Conservation (phyloP, 768 basidiomycete genomes). For the Boletales sp. region DNA sequence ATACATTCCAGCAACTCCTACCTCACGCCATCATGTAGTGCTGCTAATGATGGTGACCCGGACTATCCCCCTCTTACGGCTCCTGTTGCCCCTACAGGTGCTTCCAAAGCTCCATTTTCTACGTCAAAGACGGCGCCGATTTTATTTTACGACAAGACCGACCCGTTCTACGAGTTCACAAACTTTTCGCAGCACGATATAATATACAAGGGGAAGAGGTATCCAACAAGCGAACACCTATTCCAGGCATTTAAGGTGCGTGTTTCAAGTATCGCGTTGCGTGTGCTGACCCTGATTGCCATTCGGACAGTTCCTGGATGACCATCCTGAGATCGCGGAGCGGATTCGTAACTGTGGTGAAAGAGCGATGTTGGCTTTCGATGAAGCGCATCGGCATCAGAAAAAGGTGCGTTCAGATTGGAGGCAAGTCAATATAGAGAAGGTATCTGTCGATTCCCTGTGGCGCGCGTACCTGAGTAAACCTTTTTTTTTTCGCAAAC, state of each 20-base stretch:
- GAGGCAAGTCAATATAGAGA: constrained; percentile 64
- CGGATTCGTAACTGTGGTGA: constrained; percentile 64
- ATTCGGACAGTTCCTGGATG: constrained; percentile 50
- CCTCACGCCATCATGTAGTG: constrained; percentile 11
- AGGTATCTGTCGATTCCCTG: constrained; percentile 35
- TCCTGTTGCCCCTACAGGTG: constrained; percentile 24
- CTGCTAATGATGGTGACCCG: constrained; percentile 8
- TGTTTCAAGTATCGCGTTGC: not conserved
- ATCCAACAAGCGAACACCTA: constrained; percentile 75
- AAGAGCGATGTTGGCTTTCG: constrained; percentile 59
- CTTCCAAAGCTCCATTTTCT: constrained; percentile 28
- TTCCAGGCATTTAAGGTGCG: constrained; percentile 71
- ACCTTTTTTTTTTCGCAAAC: not conserved
- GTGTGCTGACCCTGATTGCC: not conserved
- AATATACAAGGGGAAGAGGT: constrained; percentile 55
- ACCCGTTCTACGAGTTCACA: constrained; percentile 68
- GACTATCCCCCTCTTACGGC: constrained; percentile 34
- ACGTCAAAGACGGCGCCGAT: constrained; percentile 35
- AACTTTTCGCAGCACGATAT: constrained; percentile 71
- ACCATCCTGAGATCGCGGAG: constrained; percentile 61
- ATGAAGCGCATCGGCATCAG: constrained; percentile 63
- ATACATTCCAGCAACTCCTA: constrained; percentile 9
- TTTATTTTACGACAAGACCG: constrained; percentile 61
- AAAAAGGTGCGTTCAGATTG: constrained; percentile 62
- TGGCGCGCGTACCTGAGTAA: not conserved